A percentile compares a stretch with the other conserved stretches of the same genome.
phyloP scores from a whole-genome alignment of 2,329 filamentous ascomycete species.

The Xylariales sp. region DNA sequence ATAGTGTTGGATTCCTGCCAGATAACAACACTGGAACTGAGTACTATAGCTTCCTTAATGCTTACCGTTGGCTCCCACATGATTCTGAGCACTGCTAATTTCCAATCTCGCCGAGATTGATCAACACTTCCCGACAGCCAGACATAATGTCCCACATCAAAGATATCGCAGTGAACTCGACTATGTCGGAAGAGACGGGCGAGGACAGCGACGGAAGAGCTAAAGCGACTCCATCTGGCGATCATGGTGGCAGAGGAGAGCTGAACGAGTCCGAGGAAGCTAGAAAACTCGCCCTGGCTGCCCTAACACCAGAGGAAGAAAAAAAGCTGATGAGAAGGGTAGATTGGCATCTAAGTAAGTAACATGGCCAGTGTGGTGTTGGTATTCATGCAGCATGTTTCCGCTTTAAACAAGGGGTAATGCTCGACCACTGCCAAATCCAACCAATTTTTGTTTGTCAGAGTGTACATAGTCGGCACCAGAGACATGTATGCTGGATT shows the following conservation, averaged over 20 bases:
- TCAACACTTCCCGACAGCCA: neutral
- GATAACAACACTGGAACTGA: no score
- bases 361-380: no score
- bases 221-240: neutral
- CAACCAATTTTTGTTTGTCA: no score
- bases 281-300: neutral
- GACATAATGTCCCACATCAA: slow-evolving; percentile 4
- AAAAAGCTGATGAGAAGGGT: slow-evolving; percentile 37
- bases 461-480: no score
- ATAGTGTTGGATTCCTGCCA: no score
- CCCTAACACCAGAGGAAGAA: slow-evolving; percentile 35
- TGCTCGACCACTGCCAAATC: no score
- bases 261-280: neutral
- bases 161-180: neutral
- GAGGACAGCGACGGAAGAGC: slow-evolving; percentile 1
- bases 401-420: no score
- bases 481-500: no score
- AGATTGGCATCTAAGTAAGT: slow-evolving; percentile 35
- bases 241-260: neutral
- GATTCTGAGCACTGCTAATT: no score
- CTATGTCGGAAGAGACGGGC: neutral
- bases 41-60: neutral
- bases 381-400: no score
- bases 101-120: no score
- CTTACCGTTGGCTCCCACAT: neutral